phyloP scores from a whole-genome alignment of 1,284 basidiomycete species.

The Trichosporon asahii region DNA sequence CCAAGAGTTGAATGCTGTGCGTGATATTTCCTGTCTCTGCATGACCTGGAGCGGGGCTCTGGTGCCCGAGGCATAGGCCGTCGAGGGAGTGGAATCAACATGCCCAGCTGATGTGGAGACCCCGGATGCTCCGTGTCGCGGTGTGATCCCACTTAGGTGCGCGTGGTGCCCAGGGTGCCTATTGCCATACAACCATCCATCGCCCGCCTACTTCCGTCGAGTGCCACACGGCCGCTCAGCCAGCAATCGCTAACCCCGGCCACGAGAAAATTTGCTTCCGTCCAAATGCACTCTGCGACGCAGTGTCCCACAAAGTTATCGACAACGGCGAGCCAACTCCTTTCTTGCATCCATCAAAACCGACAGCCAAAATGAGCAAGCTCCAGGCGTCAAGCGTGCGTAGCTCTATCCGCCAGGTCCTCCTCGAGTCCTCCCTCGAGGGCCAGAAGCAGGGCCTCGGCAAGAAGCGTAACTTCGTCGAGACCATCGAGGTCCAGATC shows the following conservation, averaged over 20 bases:
- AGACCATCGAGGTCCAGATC: slow-evolving; percentile 91
- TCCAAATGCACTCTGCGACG: neutral
- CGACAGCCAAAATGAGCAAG: slow-evolving; percentile 54
- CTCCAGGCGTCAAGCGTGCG: slow-evolving; percentile 99
- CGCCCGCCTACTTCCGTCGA: neutral
- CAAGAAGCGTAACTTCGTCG: slow-evolving; percentile 67
- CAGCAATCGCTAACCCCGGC: neutral
- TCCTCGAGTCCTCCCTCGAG: slow-evolving; percentile 61
- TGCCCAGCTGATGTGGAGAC: too few relatives aligned
- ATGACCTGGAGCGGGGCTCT: too few relatives aligned
- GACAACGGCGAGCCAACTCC: neutral
- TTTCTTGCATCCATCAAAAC: slow-evolving; percentile 18
- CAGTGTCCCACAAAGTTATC: slow-evolving; percentile 8
- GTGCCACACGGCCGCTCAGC: neutral
- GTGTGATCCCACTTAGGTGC: too few relatives aligned
- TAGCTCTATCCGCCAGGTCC: slow-evolving; percentile 82
- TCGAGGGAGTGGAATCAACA: too few relatives aligned
- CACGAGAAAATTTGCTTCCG: slow-evolving; percentile 1
- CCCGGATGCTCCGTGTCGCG: too few relatives aligned
- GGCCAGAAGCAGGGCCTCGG: slow-evolving; percentile 50
- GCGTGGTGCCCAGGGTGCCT: neutral
- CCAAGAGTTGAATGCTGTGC: too few relatives aligned
- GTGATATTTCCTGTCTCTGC: too few relatives aligned
- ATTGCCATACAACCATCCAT: neutral
- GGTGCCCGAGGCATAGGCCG: too few relatives aligned